Evolutionary conservation across 2,329 filamentous ascomycete genomes (phyloP), one percentile per base, ranked within the genome.

Genomic region (Colletotrichum siamense): DNA sequence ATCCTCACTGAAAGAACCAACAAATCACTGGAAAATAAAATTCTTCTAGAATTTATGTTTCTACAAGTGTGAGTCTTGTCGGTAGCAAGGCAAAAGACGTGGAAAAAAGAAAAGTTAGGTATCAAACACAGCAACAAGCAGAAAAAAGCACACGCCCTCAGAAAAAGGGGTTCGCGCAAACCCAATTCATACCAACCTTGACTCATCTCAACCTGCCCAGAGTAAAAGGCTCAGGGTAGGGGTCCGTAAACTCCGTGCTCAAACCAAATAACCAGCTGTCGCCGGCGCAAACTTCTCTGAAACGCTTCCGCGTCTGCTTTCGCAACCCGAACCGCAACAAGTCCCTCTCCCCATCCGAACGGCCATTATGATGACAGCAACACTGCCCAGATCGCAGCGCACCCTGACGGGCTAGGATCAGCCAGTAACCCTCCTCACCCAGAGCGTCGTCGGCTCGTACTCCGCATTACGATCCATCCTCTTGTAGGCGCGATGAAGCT

Each of bases 381-480:
- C 0, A 62, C 57, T 26, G 36, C 57, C n/a, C 24, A 28, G 24
- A 49, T 32, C 16, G 57, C n/a, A 22, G n/a, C 28, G 13, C 26
- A 22, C 34, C 5, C 9, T 44, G n/a, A 52, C 59, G 44, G 68
- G 28, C 68, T 6, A 49, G 61, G 39, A 52, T 55, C 64, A 94
- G 77, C 89, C 91, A 24, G 94, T 96, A 77, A 96, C 93, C 78
- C 95, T 89, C 81, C 93, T 91, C 66, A 98, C 94, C 95, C 95
- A 98, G 12, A 98, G 85, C 34, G 91, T 91, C 1, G 92, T 93
- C 13, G 91, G 91, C 80, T 95, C 92, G 80, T 89, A 94, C 39
- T 89, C 88, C 4, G 89, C 89, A 69, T 94, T 90, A 78, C 93
- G 91, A 80, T 96, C 94, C 79, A 92, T 89, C 64, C 95, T 90